A percentile compares a stretch with the other conserved stretches of the same genome.
These are phyloP conservation scores for Suhomyces canberraensis DNA, from an alignment of 805 yeast genomes.

Conservation along the genomic window DNA sequence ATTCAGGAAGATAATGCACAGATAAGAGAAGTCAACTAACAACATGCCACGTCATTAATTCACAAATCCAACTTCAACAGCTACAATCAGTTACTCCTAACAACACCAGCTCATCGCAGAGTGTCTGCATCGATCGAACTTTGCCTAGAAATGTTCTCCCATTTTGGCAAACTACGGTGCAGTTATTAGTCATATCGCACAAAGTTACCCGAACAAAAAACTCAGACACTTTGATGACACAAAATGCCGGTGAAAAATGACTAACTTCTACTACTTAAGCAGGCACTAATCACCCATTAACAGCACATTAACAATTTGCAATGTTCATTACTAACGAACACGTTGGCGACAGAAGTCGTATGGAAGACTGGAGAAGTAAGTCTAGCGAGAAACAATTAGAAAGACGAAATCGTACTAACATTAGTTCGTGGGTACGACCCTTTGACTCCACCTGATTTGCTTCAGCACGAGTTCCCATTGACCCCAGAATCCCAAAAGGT, in stretches of 20 bases:
- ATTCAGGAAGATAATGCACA: no score
- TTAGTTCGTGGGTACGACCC: slow-evolving; percentile 85
- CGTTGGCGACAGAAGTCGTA: slow-evolving; percentile 76
- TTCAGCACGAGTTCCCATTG: slow-evolving; percentile 82
- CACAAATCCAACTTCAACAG: no score
- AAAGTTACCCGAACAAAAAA: not conserved
- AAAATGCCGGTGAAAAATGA: not conserved
- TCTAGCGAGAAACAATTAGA: slow-evolving; percentile 10
- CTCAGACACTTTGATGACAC: no score
- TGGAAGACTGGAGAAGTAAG: slow-evolving; percentile 53
- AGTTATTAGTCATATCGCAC: not conserved
- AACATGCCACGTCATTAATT: no score
- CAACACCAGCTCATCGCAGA: no score
- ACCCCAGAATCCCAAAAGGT: slow-evolving; percentile 55
- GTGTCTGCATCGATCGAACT: no score
- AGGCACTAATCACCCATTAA: not conserved
- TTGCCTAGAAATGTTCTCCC: no score
- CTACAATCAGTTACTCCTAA: no score
- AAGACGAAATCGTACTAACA: slow-evolving; percentile 13
- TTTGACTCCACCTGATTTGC: slow-evolving; percentile 87
- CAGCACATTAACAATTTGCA: not conserved
- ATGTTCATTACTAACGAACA: slow-evolving; percentile 87
- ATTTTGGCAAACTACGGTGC: no score
- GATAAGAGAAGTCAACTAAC: no score
- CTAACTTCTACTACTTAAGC: not conserved